These are phyloP conservation scores for Fragosphaeria purpurea DNA, from an alignment of 2,329 filamentous ascomycete genomes.

Conservation along the genomic window DNA sequence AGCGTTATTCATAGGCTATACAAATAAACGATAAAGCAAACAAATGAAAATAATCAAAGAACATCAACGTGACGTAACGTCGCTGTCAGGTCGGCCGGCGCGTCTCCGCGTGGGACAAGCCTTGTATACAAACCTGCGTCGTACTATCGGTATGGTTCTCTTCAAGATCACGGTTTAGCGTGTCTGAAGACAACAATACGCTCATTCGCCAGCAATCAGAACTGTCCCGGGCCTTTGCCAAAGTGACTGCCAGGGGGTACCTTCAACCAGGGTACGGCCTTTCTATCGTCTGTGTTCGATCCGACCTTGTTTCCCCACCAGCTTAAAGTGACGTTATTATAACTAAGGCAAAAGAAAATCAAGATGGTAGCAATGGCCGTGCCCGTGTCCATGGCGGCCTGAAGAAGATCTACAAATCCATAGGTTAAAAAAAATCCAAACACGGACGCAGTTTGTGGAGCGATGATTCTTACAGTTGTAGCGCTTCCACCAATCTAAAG, in stretches of 20 bases:
- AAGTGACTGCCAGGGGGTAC: conserved; percentile 3
- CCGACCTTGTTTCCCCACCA: conserved; percentile 41
- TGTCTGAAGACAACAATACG: too few relatives aligned
- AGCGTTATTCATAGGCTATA: too few relatives aligned
- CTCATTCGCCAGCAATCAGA: neutral
- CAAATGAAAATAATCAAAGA: too few relatives aligned
- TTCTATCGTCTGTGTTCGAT: conserved; percentile 5
- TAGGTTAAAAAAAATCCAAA: neutral
- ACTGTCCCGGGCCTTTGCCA: conserved; percentile 5
- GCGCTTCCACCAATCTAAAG: conserved; percentile 32
- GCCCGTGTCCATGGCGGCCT: conserved; percentile 22
- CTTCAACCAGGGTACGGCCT: conserved; percentile 5
- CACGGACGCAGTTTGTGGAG: too few relatives aligned
- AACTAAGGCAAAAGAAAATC: conserved; percentile 38
- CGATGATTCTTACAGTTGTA: conserved; percentile 5
- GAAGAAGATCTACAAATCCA: conserved; percentile 3
- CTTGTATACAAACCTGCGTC: too few relatives aligned
- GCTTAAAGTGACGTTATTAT: conserved; percentile 24
- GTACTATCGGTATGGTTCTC: too few relatives aligned
- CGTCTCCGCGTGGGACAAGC: too few relatives aligned
- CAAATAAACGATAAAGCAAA: too few relatives aligned
- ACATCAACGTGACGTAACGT: too few relatives aligned
- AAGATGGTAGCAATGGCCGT: conserved; percentile 45
- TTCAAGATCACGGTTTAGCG: too few relatives aligned
- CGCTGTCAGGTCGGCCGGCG: too few relatives aligned